Conservation (phyloP, 306 rosid species). For the Acacia confusa region DNA sequence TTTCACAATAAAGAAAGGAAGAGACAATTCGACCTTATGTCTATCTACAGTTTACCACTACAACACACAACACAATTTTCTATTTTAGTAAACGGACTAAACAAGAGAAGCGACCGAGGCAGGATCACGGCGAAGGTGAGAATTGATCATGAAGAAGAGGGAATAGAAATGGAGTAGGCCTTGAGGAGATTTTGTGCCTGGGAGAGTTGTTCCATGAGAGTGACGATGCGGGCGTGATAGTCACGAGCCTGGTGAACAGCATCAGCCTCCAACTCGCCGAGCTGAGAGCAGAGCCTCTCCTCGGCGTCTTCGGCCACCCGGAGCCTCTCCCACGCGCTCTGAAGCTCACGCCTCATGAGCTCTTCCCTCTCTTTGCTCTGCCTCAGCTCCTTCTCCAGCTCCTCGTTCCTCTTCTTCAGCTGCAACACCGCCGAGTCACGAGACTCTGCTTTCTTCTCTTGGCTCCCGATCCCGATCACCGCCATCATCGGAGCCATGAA, state of each 20-base stretch:
- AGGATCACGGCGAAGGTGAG: not conserved
- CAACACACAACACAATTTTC: not conserved
- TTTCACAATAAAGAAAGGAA: not conserved
- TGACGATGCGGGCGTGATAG: constrained; percentile 52
- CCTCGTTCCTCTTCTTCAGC: constrained; percentile 64
- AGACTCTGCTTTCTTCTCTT: not conserved
- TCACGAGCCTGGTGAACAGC: constrained; percentile 71
- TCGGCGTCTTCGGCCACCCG: constrained; percentile 88
- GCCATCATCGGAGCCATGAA: constrained; percentile 36
- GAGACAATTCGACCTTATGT: not conserved
- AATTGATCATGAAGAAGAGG: constrained; percentile 17
- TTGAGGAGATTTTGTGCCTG: constrained; percentile 56
- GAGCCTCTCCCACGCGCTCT: constrained; percentile 58
- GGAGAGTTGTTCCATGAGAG: constrained; percentile 68
- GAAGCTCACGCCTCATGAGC: constrained; percentile 54
- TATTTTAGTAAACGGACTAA: no score
- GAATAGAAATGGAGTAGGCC: constrained; percentile 34
- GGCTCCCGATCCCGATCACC: constrained; percentile 26
- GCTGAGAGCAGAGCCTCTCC: constrained; percentile 91
- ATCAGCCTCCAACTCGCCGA: constrained; percentile 88
- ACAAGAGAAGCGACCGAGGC: not conserved
- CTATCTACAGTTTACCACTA: not conserved
- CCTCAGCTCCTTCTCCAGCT: constrained; percentile 70
- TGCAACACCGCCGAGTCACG: constrained; percentile 23
- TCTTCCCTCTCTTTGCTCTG: constrained; percentile 73